Base-by-base conservation (phyloP, 257 asterid genomes). In the Catharanthus roseus region DNA sequence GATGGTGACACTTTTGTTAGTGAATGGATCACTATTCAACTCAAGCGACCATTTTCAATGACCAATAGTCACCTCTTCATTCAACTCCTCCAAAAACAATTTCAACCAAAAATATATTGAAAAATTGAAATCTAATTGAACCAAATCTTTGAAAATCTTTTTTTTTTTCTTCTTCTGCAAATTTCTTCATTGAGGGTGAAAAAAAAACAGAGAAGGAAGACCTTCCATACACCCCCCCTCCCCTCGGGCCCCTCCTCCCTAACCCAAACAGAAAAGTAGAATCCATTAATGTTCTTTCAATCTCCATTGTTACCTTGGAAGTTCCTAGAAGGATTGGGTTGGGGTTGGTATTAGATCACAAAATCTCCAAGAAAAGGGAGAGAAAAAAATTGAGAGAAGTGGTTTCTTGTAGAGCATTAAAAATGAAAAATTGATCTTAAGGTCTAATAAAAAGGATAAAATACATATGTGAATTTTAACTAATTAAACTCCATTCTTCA, bases 1-100 rank as follows among this genome's bases (percentile, higher is more conserved):
- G 92, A 83, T 80, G 95, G 89, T 86, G 89, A 85, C 87, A 69
- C 80, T 85, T 85, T 72, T 83, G 80, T 72, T 77, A 51, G 81
- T 82, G 79, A 57, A 39, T 80, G 87, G 87, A 80, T 82, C 87
- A 74, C 80, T 76, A 63, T 80, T 76, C 85, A 77, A 29, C 45
- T 67, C 82, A 71, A 65, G 69, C 67, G 86, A 82, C 82, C 56
- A 70, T 77, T 85, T 76, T 72, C 79, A 70, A 68, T 58, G 69
- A 61, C 50, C 42, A 38, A 76, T 28, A 33, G 28, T 26, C 10
- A 60, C 66, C 67, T 18, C 13, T 26, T 67, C 42, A 28, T 42
- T 47, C 58, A 47, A 26, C 13, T 19, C 68, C 55, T 41, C 29
- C 21, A 28, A 73, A 23, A 39, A 38, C 10, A 45, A 57, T 57